phyloP scores from a whole-genome alignment of 2,329 filamentous ascomycete species.

The Chlorencoelia australis region DNA sequence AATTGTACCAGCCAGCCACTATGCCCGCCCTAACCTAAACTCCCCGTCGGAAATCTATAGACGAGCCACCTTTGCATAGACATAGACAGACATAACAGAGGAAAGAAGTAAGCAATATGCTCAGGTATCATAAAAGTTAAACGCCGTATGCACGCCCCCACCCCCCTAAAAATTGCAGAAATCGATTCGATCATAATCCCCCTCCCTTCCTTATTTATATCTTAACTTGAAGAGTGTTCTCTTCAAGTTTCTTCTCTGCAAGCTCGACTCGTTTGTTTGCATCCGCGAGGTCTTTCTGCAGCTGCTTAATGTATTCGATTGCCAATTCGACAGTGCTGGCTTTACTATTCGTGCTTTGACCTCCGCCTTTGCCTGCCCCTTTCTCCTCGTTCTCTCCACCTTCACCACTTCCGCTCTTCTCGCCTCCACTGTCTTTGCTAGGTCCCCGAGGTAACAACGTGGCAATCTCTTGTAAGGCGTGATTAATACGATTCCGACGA shows the following conservation, averaged over 20 bases:
- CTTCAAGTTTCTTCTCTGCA: constrained; percentile 21
- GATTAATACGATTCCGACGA: constrained; percentile 88
- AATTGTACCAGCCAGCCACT: too few relatives aligned
- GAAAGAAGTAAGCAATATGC: too few relatives aligned
- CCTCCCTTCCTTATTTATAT: too few relatives aligned
- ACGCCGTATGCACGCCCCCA: too few relatives aligned
- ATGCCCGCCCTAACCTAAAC: too few relatives aligned
- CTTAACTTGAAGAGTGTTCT: too few relatives aligned
- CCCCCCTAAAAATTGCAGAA: too few relatives aligned
- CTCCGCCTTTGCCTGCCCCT: constrained; percentile 31
- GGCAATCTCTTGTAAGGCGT: constrained; percentile 84
- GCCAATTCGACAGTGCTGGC: constrained; percentile 96
- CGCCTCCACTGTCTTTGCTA: constrained; percentile 30
- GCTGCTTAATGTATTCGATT: constrained; percentile 84
- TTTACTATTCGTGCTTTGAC: constrained; percentile 67
- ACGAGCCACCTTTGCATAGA: too few relatives aligned
- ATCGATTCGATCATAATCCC: too few relatives aligned
- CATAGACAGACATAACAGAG: too few relatives aligned
- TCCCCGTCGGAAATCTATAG: too few relatives aligned
- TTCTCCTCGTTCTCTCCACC: constrained; percentile 39
- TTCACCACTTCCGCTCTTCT: constrained; percentile 30
- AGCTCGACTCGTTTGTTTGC: constrained; percentile 48
- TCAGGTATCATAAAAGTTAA: too few relatives aligned
- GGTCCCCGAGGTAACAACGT: constrained; percentile 59
- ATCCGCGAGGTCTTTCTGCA: constrained; percentile 63